These are phyloP conservation scores for Strobilomyces echinocephalus DNA, from an alignment of 768 basidiomycete species.

Conservation along the genomic window DNA sequence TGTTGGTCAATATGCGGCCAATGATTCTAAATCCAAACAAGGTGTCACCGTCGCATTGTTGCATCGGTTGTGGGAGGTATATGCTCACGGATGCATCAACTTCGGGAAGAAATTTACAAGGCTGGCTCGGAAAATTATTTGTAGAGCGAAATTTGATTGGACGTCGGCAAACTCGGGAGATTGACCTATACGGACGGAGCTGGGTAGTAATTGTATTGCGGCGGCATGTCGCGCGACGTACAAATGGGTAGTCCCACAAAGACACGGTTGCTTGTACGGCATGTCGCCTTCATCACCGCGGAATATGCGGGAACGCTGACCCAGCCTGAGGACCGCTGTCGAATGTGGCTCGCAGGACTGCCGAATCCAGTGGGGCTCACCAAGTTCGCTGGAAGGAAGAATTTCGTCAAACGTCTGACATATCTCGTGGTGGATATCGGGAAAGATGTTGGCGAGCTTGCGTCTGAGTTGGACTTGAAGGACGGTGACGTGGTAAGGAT, in stretches of 20 bases:
- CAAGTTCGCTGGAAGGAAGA: conserved; percentile 18
- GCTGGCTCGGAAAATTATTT: conserved; percentile 29
- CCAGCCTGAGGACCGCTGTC: conserved; percentile 26
- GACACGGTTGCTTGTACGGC: conserved; percentile 38
- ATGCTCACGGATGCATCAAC: conserved; percentile 32
- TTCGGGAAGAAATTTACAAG: conserved; percentile 34
- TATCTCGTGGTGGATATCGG: conserved; percentile 34
- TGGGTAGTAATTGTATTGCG: conserved; percentile 5
- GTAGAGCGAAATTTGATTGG: conserved; percentile 32
- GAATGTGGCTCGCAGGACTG: conserved; percentile 10
- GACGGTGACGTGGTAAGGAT: conserved; percentile 35
- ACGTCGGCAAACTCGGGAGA: conserved; percentile 34
- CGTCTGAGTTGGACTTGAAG: conserved; percentile 31
- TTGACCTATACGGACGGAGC: conserved; percentile 27
- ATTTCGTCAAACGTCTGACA: conserved; percentile 27
- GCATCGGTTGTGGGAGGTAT: conserved; percentile 2
- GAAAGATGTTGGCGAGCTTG: conserved; percentile 31
- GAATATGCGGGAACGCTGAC: conserved; percentile 23
- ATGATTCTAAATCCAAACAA: conserved; percentile 23
- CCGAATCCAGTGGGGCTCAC: conserved; percentile 10
- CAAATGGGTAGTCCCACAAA: conserved; percentile 39
- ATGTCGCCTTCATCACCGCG: conserved; percentile 30
- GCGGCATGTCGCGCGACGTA: conserved; percentile 16
- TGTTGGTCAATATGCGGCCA: conserved; percentile 31
- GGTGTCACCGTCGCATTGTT: conserved; percentile 12